These are phyloP conservation scores for Starmera caribaea DNA, from an alignment of 805 yeast species.

Conservation along the genomic window DNA sequence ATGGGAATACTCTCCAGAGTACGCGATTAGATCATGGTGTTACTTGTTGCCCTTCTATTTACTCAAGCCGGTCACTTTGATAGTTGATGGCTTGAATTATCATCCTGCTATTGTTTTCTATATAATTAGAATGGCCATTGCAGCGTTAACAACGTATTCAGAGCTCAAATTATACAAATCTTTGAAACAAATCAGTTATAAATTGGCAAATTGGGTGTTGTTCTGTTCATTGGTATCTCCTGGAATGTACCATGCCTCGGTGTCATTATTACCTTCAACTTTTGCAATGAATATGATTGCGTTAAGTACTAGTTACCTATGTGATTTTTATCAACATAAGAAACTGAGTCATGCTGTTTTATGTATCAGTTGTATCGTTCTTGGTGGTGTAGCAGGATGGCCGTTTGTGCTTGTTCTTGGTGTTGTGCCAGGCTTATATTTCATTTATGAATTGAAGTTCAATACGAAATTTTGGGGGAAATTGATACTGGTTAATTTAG, in stretches of 20 bases:
- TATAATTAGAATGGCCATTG: constrained; percentile 36
- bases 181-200: constrained; percentile 19
- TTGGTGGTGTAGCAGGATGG: constrained; percentile 88
- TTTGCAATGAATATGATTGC: constrained; percentile 53
- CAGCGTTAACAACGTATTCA: constrained; percentile 29
- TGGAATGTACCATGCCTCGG: constrained; percentile 85
- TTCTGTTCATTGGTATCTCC: constrained; percentile 55
- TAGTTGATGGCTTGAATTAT: constrained; percentile 1
- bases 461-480: no score
- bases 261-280: constrained; percentile 76
- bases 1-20: constrained; percentile 92
- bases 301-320: constrained; percentile 31
- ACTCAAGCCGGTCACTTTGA: constrained; percentile 6
- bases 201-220: constrained; percentile 46
- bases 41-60: constrained; percentile 43
- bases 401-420: constrained; percentile 70
- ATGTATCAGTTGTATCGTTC: constrained; percentile 33
- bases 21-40: constrained; percentile 80
- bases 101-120: constrained; percentile 36
- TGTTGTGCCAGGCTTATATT: constrained; percentile 44
- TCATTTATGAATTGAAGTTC: constrained; percentile 4
- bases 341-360: constrained; percentile 13
- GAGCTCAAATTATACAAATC: constrained; percentile 46
- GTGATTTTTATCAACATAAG: constrained; percentile 21
- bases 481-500: no score